Conservation (phyloP, 768 basidiomycete genomes). For the Hygrocybe coccinea region DNA sequence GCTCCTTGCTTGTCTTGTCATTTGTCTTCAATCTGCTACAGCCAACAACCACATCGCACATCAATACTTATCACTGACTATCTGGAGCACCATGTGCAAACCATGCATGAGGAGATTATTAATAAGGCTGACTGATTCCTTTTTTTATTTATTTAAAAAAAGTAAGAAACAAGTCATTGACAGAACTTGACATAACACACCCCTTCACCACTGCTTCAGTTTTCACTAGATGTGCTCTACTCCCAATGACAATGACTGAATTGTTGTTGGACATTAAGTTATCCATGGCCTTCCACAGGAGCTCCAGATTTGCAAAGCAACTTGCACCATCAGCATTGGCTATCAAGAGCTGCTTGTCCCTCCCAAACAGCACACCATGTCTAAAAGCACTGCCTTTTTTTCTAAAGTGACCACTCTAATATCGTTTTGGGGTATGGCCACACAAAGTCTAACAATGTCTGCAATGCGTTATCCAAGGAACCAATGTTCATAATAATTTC, state of each 20-base stretch:
- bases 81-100: conserved; percentile 80
- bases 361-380: conserved; percentile 82
- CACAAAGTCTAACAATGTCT: conserved; percentile 61
- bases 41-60: too few species aligned
- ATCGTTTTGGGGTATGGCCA: conserved; percentile 48
- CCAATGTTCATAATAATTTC: conserved; percentile 92
- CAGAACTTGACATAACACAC: too few species aligned
- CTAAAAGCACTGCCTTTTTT: conserved; percentile 91
- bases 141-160: too few species aligned
- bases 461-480: conserved; percentile 68
- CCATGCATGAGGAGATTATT: conserved; percentile 94
- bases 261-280: conserved; percentile 42
- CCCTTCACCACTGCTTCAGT: conserved; percentile 94
- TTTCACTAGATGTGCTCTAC: conserved; percentile 86
- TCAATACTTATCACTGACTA: too few species aligned
- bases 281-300: conserved; percentile 76
- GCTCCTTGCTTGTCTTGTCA: too few species aligned
- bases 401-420: conserved; percentile 76
- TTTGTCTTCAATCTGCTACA: too few species aligned
- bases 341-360: conserved; percentile 78
- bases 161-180: too few species aligned
- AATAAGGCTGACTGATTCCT: conserved; percentile 70
- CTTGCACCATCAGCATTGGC: conserved; percentile 95
- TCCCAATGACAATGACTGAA: conserved; percentile 74
- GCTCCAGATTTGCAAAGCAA: conserved; percentile 75